Conservation (phyloP, 2,329 filamentous ascomycete genomes). For the Parastagonospora avenae region DNA sequence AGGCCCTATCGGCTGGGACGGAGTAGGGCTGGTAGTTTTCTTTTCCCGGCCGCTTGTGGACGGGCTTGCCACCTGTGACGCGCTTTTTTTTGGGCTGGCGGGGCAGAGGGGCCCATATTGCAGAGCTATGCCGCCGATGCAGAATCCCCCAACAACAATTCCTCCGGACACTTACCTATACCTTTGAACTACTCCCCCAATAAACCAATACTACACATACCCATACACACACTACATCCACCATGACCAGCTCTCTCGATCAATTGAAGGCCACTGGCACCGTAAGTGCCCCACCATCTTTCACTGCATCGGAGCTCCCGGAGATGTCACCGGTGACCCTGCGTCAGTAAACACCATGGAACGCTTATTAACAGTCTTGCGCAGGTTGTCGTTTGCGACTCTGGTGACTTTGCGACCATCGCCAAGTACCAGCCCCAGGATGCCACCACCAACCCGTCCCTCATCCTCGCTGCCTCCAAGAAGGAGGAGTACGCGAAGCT, state of each 20-base stretch:
- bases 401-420: conserved; percentile 84
- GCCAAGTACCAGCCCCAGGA: conserved; percentile 99
- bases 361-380: conserved; percentile 10
- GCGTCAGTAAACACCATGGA: conserved; percentile 6
- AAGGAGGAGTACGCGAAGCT: conserved; percentile 94
- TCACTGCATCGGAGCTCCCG: conserved; percentile 24
- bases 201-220: conserved; percentile 2
- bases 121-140: conserved; percentile 26
- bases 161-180: conserved; percentile 9
- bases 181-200: conserved; percentile 1
- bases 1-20: conserved; percentile 22
- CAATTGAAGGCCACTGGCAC: conserved; percentile 97
- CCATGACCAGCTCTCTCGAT: conserved; percentile 89
- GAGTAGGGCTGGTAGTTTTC: conserved; percentile 1
- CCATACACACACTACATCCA: conserved; percentile 13
- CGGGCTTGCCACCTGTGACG: conserved; percentile 42
- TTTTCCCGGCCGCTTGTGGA: conserved; percentile 26
- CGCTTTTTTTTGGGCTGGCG: conserved; percentile 32
- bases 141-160: conserved; percentile 30
- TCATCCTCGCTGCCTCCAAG: conserved; percentile 98
- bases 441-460: conserved; percentile 98
- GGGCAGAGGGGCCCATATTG: conserved; percentile 27
- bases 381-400: conserved; percentile 94
- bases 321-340: conserved; percentile 14
- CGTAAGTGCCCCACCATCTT: conserved; percentile 64